These are phyloP conservation scores for Leishmania lainsoni DNA, from an alignment of 208 protist species.

Conservation along the genomic window DNA sequence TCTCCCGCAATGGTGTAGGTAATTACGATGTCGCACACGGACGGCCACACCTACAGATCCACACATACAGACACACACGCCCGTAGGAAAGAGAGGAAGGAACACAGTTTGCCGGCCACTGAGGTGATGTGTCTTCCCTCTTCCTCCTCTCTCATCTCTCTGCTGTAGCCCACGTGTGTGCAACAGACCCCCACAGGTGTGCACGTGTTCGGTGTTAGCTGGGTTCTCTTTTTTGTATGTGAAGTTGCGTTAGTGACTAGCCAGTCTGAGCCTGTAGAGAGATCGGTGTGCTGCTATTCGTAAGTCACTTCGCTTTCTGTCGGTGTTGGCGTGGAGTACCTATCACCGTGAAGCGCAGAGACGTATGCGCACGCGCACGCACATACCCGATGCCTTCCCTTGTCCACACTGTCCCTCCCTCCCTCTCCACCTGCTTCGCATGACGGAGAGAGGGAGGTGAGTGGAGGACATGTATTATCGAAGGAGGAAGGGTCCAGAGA, in stretches of 20 bases:
- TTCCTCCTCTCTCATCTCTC: not conserved
- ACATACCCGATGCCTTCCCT: not conserved
- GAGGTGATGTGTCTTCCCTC: not conserved
- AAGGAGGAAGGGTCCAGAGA: not conserved
- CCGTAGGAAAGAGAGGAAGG: not conserved
- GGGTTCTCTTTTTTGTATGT: not conserved
- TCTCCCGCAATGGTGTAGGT: not conserved
- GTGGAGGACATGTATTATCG: not conserved
- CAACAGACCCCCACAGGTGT: not conserved
- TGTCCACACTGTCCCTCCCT: too few relatives aligned
- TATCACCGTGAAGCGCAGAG: not conserved
- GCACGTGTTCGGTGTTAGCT: not conserved
- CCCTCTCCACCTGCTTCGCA: not conserved
- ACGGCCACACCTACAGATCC: not conserved
- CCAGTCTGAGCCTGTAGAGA: not conserved
- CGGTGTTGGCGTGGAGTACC: not conserved
- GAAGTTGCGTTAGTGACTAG: not conserved
- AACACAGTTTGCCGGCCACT: not conserved
- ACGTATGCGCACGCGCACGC: not conserved
- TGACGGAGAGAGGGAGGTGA: not conserved
- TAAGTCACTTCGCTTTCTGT: not conserved
- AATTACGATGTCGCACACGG: not conserved
- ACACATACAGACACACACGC: constrained; percentile 1
- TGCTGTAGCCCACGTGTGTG: too few relatives aligned
- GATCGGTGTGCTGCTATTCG: not conserved